phyloP scores from a whole-genome alignment of 768 basidiomycete species.

The Saitozyma podzolica region DNA sequence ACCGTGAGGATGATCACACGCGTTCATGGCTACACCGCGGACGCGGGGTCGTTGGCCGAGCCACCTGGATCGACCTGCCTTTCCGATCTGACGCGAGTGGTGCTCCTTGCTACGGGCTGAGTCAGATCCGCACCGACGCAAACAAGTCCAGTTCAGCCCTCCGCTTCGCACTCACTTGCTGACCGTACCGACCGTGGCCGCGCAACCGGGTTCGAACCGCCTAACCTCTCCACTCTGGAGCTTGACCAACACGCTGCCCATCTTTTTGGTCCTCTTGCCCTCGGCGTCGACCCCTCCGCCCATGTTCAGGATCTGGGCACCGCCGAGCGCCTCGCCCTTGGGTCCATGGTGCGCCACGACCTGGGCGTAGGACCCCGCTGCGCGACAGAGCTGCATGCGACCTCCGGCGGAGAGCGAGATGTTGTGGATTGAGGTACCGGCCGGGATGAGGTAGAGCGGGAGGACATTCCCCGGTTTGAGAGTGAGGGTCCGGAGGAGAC shows the following conservation, averaged over 20 bases:
- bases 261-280: constrained; percentile 29
- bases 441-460: constrained; percentile 83
- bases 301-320: constrained; percentile 39
- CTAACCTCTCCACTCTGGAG: constrained; percentile 92
- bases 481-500: constrained; percentile 77
- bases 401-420: constrained; percentile 74
- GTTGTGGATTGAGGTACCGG: constrained; percentile 87
- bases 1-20: constrained; percentile 79
- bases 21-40: constrained; percentile 96
- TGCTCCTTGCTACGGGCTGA: constrained; percentile 61
- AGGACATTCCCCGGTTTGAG: constrained; percentile 91
- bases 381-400: constrained; percentile 77
- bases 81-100: constrained; percentile 80
- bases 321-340: constrained; percentile 59
- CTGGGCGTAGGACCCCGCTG: constrained; percentile 82
- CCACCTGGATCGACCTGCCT: constrained; percentile 88
- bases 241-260: constrained; percentile 59
- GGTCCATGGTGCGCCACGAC: constrained; percentile 65
- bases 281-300: constrained; percentile 26
- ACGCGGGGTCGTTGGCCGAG: constrained; percentile 79
- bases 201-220: constrained; percentile 71
- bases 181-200: constrained; percentile 85
- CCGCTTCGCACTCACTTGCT: constrained; percentile 62
- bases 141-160: not conserved
- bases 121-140: not conserved